phyloP scores from a whole-genome alignment of 2,329 filamentous ascomycete species.

The Colletotrichum tropicale region DNA sequence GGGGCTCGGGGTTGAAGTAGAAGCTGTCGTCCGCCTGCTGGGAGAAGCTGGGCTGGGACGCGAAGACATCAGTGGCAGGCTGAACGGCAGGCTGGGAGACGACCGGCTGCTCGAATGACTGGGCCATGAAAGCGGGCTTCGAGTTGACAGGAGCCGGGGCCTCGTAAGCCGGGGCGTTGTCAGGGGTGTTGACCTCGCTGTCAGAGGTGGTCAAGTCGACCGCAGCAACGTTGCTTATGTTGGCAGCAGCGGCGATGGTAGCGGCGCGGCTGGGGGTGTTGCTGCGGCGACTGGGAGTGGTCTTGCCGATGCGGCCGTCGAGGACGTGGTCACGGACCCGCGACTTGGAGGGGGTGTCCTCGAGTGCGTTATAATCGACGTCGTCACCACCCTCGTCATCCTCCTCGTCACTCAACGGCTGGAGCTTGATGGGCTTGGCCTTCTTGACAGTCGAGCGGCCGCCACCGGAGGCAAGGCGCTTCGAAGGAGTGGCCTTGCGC shows the following conservation, averaged over 20 bases:
- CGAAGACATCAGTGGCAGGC: background rate
- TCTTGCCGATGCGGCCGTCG: slow-evolving; percentile 6
- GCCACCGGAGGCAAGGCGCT: slow-evolving; percentile 10
- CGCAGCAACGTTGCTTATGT: slow-evolving; percentile 6
- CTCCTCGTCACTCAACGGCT: slow-evolving; percentile 29
- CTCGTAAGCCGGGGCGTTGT: slow-evolving; percentile 3
- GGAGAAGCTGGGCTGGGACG: background rate
- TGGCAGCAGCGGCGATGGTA: slow-evolving; percentile 20
- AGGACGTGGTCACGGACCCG: slow-evolving; percentile 13
- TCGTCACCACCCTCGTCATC: slow-evolving; percentile 25
- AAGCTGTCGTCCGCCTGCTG: background rate
- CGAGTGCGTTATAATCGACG: slow-evolving; percentile 33
- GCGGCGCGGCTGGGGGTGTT: slow-evolving; percentile 18
- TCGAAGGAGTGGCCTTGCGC: slow-evolving; percentile 21
- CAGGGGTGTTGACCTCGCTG: slow-evolving; percentile 22
- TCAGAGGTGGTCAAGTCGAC: slow-evolving; percentile 23
- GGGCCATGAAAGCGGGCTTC: background rate
- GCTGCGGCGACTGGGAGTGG: background rate
- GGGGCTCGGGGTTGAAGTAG: background rate
- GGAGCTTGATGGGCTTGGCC: slow-evolving; percentile 19
- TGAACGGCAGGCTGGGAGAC: background rate
- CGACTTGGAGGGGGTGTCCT: slow-evolving; percentile 42
- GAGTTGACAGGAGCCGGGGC: background rate
- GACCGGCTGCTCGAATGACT: background rate
- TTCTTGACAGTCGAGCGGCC: slow-evolving; percentile 15